A percentile compares a stretch with the other conserved stretches of the same genome.
These are phyloP conservation scores for Aspergillus sp. DNA, from an alignment of 2,329 filamentous ascomycete species.

Conservation along the genomic window DNA sequence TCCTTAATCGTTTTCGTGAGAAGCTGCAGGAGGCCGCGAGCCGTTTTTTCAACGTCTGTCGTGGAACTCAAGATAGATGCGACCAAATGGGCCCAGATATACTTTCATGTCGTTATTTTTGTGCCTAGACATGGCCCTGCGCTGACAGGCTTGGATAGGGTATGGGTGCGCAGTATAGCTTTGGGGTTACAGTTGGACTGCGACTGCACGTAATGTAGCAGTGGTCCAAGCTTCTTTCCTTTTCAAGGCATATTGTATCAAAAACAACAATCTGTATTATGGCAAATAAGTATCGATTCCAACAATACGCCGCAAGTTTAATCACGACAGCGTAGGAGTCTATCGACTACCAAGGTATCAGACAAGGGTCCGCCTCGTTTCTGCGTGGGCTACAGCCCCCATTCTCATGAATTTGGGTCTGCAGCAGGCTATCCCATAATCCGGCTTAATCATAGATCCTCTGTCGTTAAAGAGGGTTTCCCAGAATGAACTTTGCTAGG, in stretches of 20 bases:
- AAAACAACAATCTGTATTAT: not conserved
- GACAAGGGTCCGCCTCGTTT: not conserved
- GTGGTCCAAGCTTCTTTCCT: not conserved
- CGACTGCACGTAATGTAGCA: constrained; percentile 5
- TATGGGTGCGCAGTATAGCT: not conserved
- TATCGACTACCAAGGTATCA: not conserved
- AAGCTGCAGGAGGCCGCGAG: constrained; percentile 31
- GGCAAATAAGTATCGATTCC: not conserved
- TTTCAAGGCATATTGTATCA: not conserved
- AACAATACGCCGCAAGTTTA: not conserved
- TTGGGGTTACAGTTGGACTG: constrained; percentile 9
- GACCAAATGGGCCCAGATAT: constrained; percentile 4
- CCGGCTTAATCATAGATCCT: not conserved
- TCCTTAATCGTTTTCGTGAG: constrained; percentile 13
- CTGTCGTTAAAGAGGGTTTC: constrained; percentile 26
- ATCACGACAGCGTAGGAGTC: not conserved
- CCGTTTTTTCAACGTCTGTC: constrained; percentile 35
- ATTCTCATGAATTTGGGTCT: not conserved
- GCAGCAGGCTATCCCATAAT: not conserved
- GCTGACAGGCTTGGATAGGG: not conserved
- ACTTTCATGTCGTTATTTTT: not conserved
- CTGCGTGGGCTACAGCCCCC: not conserved
- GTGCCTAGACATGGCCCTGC: not conserved
- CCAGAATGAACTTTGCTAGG: constrained; percentile 31
- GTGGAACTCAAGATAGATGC: constrained; percentile 28